Evolutionary conservation across 2,329 filamentous ascomycete species (phyloP).

Genomic region (Pseudogymnoascus sp.): DNA sequence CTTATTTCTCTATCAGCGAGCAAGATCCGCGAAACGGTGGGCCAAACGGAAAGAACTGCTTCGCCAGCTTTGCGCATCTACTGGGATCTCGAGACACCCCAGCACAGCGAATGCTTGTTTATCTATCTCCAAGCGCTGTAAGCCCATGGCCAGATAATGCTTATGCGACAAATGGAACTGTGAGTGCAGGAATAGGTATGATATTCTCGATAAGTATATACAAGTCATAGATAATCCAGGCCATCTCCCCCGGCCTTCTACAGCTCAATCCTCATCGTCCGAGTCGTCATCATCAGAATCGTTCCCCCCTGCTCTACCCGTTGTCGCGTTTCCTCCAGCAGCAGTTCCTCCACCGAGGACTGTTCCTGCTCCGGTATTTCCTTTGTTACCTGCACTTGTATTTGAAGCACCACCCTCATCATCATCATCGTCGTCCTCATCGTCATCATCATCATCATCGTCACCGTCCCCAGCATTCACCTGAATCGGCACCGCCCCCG

Average conservation of each 20-base stretch:
- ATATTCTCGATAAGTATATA: not conserved
- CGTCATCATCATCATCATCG: not conserved
- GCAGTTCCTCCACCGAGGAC: not conserved
- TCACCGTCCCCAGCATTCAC: not conserved
- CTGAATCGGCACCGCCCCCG: conserved; percentile 1
- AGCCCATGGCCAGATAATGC: not conserved
- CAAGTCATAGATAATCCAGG: not conserved
- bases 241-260: no score
- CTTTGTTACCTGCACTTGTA: not conserved
- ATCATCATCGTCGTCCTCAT: not conserved
- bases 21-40: no score
- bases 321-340: not conserved
- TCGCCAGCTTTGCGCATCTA: no score
- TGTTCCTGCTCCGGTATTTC: not conserved
- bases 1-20: no score
- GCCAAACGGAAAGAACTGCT: no score
- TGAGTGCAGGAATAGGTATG: not conserved
- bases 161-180: not conserved
- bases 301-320: not conserved
- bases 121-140: no score
- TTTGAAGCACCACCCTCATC: not conserved
- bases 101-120: no score
- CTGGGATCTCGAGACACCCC: no score
- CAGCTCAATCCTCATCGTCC: not conserved
- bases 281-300: not conserved